phyloP scores from a whole-genome alignment of 2,329 filamentous ascomycete genomes.

The Graphilbum sp. region DNA sequence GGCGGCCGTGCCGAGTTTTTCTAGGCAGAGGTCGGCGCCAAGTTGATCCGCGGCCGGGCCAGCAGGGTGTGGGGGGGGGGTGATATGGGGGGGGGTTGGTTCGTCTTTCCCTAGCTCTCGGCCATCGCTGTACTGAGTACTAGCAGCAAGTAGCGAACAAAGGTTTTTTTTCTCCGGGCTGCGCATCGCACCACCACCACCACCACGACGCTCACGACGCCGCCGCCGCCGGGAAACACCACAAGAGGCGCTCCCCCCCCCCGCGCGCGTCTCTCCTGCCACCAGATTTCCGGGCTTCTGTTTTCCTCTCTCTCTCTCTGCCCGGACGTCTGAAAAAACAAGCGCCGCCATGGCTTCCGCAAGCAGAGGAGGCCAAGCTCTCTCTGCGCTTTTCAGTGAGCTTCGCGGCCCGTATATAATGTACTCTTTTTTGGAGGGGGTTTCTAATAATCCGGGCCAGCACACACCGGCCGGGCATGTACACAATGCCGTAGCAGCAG shows the following conservation, averaged over 20 bases:
- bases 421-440: too few relatives aligned
- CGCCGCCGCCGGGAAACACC: too few relatives aligned
- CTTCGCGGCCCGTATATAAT: conserved; percentile 14
- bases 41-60: conserved; percentile 5
- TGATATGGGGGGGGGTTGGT: too few relatives aligned
- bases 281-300: neutral
- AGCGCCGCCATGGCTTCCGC: conserved; percentile 31
- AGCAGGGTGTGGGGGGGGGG: too few relatives aligned
- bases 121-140: too few relatives aligned
- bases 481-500: conserved; percentile 16
- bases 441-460: too few relatives aligned
- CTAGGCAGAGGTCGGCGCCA: neutral
- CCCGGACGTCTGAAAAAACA: neutral
- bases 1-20: neutral
- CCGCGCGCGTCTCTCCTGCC: too few relatives aligned
- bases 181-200: too few relatives aligned
- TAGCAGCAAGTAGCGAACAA: neutral
- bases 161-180: neutral
- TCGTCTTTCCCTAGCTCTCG: too few relatives aligned
- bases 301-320: neutral
- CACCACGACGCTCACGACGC: too few relatives aligned
- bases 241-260: too few relatives aligned
- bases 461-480: conserved; percentile 10
- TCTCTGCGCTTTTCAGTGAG: conserved; percentile 29
- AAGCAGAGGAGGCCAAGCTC: conserved; percentile 37